Conservation (phyloP, 2,329 filamentous ascomycete species). For the Colletotrichum costaricense region DNA sequence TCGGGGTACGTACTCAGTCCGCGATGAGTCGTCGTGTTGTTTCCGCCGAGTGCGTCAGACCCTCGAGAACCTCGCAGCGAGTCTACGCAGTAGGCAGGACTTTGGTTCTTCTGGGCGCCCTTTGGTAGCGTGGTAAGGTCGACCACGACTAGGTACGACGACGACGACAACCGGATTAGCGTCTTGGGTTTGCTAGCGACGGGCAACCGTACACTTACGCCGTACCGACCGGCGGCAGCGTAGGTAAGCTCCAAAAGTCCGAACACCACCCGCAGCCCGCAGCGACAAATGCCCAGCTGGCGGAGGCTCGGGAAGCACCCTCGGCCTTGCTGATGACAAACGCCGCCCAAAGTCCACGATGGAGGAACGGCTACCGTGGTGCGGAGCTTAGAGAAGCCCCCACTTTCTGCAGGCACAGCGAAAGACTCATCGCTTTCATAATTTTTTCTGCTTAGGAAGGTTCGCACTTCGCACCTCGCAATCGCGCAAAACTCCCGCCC, state of each 20-base stretch:
- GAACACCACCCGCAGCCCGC: conserved; percentile 14
- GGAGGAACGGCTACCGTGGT: too few species aligned
- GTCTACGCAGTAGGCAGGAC: neutral
- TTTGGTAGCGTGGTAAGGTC: neutral
- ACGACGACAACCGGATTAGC: neutral
- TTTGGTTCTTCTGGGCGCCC: too few species aligned
- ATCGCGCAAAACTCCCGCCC: conserved; percentile 4
- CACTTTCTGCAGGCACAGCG: neutral
- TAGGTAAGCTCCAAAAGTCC: conserved; percentile 35
- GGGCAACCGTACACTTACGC: neutral
- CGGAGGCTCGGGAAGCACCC: conserved; percentile 32
- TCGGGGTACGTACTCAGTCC: conserved; percentile 14
- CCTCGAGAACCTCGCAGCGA: too few species aligned
- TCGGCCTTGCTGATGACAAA: conserved; percentile 35
- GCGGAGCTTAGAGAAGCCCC: neutral
- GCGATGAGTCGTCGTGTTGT: neutral
- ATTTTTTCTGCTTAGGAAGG: neutral
- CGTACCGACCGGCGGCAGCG: neutral
- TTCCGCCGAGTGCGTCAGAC: conserved; percentile 32
- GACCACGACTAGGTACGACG: too few species aligned
- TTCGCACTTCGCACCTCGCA: neutral
- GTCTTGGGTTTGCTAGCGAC: neutral
- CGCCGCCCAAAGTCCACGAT: conserved; percentile 31
- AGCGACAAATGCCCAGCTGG: neutral
- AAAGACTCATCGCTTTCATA: neutral